Evolutionary conservation across 352 stramenopile genomes (phyloP), one percentile per base, ranked within the genome.

Genomic region (Phytophthora europaea): DNA sequence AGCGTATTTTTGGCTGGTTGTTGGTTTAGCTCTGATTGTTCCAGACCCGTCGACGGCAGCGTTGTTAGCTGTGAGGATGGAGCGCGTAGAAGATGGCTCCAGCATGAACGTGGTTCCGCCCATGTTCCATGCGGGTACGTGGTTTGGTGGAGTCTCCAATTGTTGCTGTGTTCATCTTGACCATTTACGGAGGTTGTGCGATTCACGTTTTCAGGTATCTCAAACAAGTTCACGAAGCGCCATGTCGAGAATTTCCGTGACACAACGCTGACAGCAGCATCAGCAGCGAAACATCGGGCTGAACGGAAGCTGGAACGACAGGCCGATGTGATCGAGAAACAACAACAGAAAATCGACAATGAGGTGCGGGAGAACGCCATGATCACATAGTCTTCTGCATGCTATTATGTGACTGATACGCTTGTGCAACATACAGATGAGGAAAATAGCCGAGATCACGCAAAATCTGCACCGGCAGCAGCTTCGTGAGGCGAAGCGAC

Each of bases 141-240:
- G 13, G 5, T n/a, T 10, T 16, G 43, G 16, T 66, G 40, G 18
- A n/a, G 7, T 50, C 43, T 9, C 20, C 26, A n/a, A 52, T 47
- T 18, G 38, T 20, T n/a, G 13, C 18, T 23, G 26, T n/a, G 28
- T 28, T 4, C 6, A 22, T 3, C 36, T 18, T 26, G 22, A n/a
- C 36, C 36, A 34, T 20, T 57, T 12, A 47, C 38, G 26, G 2
- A 47, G 13, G 4, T 61, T 15, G 33, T 16, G 22, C 9, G 9
- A 34, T 43, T 53, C 22, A 40, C 18, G 28, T 45, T 61, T 74
- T 31, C 43, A 96, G 89, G 86, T 6, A 88, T 94, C 43, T 96
- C 89, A 9, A 91, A 72, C 78, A 96, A 96, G 67, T 96, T 96
- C 65, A 93, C 89, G 2, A 92, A 90, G 74, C 78, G 81, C 20